Conservation (phyloP, 169 alveolate genomes). For the Cryptosporidium sp. region DNA sequence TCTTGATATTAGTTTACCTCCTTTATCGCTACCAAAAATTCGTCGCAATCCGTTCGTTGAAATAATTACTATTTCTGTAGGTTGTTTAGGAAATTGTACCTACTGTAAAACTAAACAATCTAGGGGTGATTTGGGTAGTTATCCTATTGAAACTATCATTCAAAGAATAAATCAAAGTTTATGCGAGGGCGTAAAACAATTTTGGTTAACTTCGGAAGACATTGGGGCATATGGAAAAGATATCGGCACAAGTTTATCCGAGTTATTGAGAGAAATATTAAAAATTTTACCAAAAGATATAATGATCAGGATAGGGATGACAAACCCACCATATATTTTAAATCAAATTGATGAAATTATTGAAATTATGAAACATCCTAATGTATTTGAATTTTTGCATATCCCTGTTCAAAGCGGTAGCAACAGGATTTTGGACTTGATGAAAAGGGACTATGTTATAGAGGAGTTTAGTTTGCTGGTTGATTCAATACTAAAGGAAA, state of each 20-base stretch:
- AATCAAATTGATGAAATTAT: slow-evolving; percentile 94
- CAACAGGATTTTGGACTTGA: slow-evolving; percentile 91
- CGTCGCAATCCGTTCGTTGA: slow-evolving; percentile 94
- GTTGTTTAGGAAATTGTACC: slow-evolving; percentile 99
- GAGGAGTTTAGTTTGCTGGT: slow-evolving; percentile 94
- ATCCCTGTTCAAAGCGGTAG: slow-evolving; percentile 98
- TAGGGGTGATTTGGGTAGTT: slow-evolving; percentile 96
- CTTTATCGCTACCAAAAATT: slow-evolving; percentile 96
- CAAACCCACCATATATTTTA: slow-evolving; percentile 98
- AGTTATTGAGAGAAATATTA: slow-evolving; percentile 86
- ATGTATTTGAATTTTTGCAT: slow-evolving; percentile 95
- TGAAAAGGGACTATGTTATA: slow-evolving; percentile 96
- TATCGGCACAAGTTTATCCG: slow-evolving; percentile 94
- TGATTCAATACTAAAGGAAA: slow-evolving; percentile 84
- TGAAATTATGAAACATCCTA: slow-evolving; percentile 92
- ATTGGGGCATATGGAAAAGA: slow-evolving; percentile 98
- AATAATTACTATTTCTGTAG: slow-evolving; percentile 95
- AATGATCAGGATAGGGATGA: slow-evolving; percentile 97
- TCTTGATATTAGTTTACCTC: slow-evolving; percentile 84
- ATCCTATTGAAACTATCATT: slow-evolving; percentile 90
- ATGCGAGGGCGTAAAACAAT: slow-evolving; percentile 94
- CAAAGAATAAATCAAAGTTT: slow-evolving; percentile 89
- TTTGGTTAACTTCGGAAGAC: slow-evolving; percentile 99
- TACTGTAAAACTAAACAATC: slow-evolving; percentile 97
- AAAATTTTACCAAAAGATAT: slow-evolving; percentile 86